Base-by-base conservation (phyloP, 306 rosid species). In the Adenanthera pavonina region DNA sequence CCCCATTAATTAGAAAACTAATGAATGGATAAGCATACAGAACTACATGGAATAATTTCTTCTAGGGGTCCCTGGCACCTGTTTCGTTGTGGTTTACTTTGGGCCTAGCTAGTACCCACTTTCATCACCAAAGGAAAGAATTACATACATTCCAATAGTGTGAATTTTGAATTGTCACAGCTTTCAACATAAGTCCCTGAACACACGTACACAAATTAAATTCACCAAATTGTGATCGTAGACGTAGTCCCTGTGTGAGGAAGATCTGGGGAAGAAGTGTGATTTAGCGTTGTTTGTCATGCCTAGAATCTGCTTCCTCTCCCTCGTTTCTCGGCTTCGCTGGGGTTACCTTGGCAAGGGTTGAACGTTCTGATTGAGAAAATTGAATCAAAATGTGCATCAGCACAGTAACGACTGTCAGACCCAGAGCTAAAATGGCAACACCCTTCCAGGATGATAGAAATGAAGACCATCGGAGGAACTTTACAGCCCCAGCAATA, bases 361-460 rank as follows among this genome's bases (percentile, higher is more conserved):
- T 86, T 4, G 97, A 91, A 41, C 74, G 94, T 83, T 93, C 97
- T 0, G 97, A 77, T 81, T 91, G 96, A 41, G 97, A 88, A 87
- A 89, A 93, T 57, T 77, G 87, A 68, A 93, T 90, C 86, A 93
- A 85, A 72, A 91, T 67, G 38, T 93, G 96, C 97, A 93, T 93
- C 40, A 93, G 90, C 36, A 76, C 48, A 6, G 96, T 93, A 4
- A 93, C 84, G n/a, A 91, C 10, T 25, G 83, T 80, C 80, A 93
- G 80, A 78, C 85, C 79, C 5, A 80, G 57, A 41, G 84, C 86
- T 13, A 89, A 80, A 76, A 93, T 77, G 62, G 89, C 85, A 62
- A 90, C 48, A 46, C 97, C 97, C 89, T 93, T 93, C 90, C 97
- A 86, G 3, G 97, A 85, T 41, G 89, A 87, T 59, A 91, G 80